phyloP scores from a whole-genome alignment of 805 yeast genomes.

The Candida yuanshanica region DNA sequence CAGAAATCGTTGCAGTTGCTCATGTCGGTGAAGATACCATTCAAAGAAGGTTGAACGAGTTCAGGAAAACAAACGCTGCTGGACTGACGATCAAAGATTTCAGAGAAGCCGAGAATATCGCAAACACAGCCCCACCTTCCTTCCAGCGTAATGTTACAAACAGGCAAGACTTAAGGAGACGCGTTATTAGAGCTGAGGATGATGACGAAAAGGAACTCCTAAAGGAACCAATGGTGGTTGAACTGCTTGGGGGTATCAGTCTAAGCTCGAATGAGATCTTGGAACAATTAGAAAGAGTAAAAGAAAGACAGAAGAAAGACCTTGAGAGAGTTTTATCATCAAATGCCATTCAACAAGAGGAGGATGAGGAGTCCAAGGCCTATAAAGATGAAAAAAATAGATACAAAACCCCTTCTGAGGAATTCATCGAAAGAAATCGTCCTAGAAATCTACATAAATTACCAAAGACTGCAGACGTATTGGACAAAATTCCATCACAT shows the following conservation, averaged over 20 bases:
- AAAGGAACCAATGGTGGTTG: not conserved
- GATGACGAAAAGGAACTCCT: constrained; percentile 3
- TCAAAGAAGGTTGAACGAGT: constrained; percentile 86
- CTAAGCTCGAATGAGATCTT: constrained; percentile 21
- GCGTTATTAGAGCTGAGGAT: constrained; percentile 2
- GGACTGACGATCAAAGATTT: constrained; percentile 67
- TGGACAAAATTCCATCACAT: constrained; percentile 50
- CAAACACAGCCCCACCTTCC: constrained; percentile 73
- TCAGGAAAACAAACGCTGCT: constrained; percentile 72
- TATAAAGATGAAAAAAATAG: no score
- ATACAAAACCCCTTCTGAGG: constrained; percentile 3
- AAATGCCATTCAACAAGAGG: constrained; percentile 15
- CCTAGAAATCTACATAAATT: constrained; percentile 51
- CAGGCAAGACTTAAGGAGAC: not conserved
- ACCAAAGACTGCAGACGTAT: constrained; percentile 53
- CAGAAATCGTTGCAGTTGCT: constrained; percentile 91
- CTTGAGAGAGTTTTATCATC: constrained; percentile 12
- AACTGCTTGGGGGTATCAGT: constrained; percentile 15
- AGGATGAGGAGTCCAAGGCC: constrained; percentile 3
- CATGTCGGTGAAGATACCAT: constrained; percentile 93
- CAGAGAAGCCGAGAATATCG: constrained; percentile 39
- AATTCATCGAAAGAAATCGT: constrained; percentile 33
- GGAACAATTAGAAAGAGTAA: constrained; percentile 25
- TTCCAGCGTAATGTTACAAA: constrained; percentile 47
- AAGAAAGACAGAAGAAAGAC: constrained; percentile 20